These are phyloP conservation scores for Davidsoniella eucalypti DNA, from an alignment of 2,329 filamentous ascomycete genomes.

Conservation along the genomic window DNA sequence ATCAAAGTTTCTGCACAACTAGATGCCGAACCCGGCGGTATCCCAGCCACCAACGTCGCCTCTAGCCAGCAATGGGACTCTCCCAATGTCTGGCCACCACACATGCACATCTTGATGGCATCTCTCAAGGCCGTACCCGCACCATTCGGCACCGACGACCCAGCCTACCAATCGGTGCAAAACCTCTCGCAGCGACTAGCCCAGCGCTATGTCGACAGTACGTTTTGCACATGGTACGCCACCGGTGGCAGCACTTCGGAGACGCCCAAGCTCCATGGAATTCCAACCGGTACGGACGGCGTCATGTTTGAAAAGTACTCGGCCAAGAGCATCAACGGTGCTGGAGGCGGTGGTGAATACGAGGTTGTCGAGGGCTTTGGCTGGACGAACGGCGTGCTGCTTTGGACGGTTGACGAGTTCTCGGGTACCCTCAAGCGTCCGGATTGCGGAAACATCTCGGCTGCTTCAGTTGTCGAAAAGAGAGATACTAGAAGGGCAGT, in stretches of 20 bases:
- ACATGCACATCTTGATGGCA: constrained; percentile 47
- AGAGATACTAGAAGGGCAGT: constrained; percentile 24
- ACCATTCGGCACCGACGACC: constrained; percentile 18
- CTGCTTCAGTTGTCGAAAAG: constrained; percentile 12
- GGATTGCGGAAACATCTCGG: constrained; percentile 34
- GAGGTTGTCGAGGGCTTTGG: constrained; percentile 54
- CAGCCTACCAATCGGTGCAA: constrained; percentile 36
- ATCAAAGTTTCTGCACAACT: constrained; percentile 36
- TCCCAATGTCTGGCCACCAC: constrained; percentile 53
- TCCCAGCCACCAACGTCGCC: constrained; percentile 43
- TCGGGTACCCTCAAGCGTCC: constrained; percentile 36
- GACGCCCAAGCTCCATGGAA: constrained; percentile 32
- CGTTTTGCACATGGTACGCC: constrained; percentile 54
- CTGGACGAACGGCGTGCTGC: constrained; percentile 52
- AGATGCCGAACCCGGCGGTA: constrained; percentile 34
- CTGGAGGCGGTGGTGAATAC: constrained; percentile 51
- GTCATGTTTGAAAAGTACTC: constrained; percentile 58
- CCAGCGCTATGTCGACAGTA: constrained; percentile 49
- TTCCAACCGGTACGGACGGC: constrained; percentile 28
- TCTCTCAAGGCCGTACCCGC: constrained; percentile 40
- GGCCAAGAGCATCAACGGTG: constrained; percentile 41
- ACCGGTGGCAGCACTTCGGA: constrained; percentile 44
- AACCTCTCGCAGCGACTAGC: constrained; percentile 39
- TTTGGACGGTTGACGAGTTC: constrained; percentile 50
- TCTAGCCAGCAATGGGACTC: constrained; percentile 55